Evolutionary conservation across 306 rosid species (phyloP), one percentile per base, ranked within the genome.

Genomic region (Cicer yamashitae): DNA sequence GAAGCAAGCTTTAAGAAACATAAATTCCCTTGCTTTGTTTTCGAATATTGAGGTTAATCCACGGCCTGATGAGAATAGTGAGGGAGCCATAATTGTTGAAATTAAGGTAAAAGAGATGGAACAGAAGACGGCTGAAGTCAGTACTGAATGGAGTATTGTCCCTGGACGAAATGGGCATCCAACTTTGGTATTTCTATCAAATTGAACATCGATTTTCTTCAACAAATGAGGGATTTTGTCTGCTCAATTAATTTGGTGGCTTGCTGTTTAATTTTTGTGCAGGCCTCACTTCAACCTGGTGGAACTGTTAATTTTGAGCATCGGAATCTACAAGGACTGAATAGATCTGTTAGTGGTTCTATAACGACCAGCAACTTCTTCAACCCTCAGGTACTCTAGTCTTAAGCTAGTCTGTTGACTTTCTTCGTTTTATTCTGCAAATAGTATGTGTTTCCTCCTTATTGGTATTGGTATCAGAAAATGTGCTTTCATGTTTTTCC

Each of bases 271-370:
- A 70, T 79, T 76, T 62, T 60, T 70, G 76, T 84, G 68, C 79
- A 94, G 99, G 97, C 99, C 84, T 92, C 99, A 2, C 77, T 94
- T 69, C 96, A 94, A 91, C 99, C 99, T 2, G 99, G 99, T 65
- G 99, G 99, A 67, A 91, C 96, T 44, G 81, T 94, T 80, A 79
- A 85, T 77, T 90, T 91, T 71, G 97, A 94, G 69, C 98, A 94
- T 79, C 86, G 96, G 66, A 94, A 91, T 82, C 79, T 94, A 68
- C 84, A 83, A 45, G 97, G 98, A 56, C 82, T 94, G 56, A 94
- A 94, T 75, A 88, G 97, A 84, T 90, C 99, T 20, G 14, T 94
- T 61, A 76, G 83, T 8, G 99, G 99, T 76, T 84, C 97, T 25
- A 81, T 94, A 47, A 92, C 93, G 10, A 90, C 96, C 20, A 90